Evolutionary conservation across 768 basidiomycete species (phyloP).

Genomic region (Trametes meyenii): DNA sequence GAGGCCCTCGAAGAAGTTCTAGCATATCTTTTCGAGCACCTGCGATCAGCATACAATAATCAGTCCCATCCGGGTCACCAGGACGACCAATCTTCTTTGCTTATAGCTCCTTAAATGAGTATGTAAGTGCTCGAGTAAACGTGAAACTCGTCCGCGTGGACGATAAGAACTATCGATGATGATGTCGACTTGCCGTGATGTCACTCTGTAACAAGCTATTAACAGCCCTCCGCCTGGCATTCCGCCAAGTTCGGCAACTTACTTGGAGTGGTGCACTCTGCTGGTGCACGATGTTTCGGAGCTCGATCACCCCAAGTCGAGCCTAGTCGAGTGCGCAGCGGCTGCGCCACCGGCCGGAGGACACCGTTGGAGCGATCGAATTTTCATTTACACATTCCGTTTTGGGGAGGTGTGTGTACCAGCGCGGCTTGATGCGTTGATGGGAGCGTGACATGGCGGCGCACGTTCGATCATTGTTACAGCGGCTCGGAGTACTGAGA

Average conservation of each 20-base stretch:
- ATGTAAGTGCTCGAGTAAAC: neutral
- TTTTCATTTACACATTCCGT: slow-evolving; percentile 11
- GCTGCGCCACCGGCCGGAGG: neutral
- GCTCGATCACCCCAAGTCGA: neutral
- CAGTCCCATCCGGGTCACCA: neutral
- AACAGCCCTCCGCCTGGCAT: neutral
- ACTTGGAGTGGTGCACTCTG: too few relatives aligned
- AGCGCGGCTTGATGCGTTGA: slow-evolving; percentile 18
- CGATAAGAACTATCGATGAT: too few relatives aligned
- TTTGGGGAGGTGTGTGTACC: slow-evolving; percentile 10
- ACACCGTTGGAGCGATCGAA: slow-evolving; percentile 2
- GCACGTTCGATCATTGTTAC: neutral
- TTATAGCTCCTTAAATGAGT: neutral
- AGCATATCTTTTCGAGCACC: neutral
- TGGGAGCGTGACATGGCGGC: slow-evolving; percentile 6
- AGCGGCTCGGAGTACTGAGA: neutral
- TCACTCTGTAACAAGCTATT: too few relatives aligned
- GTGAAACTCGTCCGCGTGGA: neutral
- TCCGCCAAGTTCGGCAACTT: neutral
- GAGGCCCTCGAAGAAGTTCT: neutral
- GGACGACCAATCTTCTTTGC: neutral
- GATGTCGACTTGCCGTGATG: neutral
- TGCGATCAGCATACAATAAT: neutral
- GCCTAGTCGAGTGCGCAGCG: neutral
- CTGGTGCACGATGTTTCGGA: neutral